Conservation (phyloP, 108 stramenopile genomes). For the Cyclotella cryptica region DNA sequence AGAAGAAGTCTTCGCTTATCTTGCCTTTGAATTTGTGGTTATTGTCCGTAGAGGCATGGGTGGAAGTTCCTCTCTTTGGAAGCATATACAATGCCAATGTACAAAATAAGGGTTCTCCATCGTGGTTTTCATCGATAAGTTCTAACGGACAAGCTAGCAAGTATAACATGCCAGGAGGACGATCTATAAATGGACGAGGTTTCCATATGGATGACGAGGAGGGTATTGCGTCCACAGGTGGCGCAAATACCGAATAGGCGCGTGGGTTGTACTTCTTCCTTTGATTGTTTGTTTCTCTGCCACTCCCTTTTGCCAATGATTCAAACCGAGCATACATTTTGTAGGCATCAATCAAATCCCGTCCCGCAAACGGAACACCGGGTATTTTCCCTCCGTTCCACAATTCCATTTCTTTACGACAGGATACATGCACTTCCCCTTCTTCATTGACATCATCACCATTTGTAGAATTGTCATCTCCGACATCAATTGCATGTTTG, state of each 20-base stretch:
- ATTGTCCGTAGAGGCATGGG: background rate
- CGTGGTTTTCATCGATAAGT: slow-evolving; percentile 58
- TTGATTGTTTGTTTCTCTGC: slow-evolving; percentile 3
- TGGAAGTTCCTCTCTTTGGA: background rate
- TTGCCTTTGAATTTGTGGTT: slow-evolving; percentile 56
- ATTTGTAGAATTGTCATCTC: slow-evolving; percentile 51
- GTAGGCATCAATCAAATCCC: slow-evolving; percentile 63
- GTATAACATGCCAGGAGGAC: slow-evolving; percentile 67
- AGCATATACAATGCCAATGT: slow-evolving; percentile 72
- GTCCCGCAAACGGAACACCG: slow-evolving; percentile 70
- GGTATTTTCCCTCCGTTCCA: slow-evolving; percentile 60
- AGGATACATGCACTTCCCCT: slow-evolving; percentile 21
- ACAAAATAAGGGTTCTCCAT: slow-evolving; percentile 78
- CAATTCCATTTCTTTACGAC: slow-evolving; percentile 22
- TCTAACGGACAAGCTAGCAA: slow-evolving; percentile 62
- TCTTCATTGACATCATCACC: slow-evolving; percentile 15
- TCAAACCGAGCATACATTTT: slow-evolving; percentile 47
- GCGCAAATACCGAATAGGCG: slow-evolving; percentile 67
- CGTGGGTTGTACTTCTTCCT: slow-evolving; percentile 25
- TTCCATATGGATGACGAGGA: slow-evolving; percentile 71
- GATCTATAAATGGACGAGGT: slow-evolving; percentile 81
- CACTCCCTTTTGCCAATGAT: background rate
- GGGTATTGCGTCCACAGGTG: slow-evolving; percentile 76
- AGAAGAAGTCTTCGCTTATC: slow-evolving; percentile 85
- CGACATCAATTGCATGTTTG: background rate